phyloP scores from a whole-genome alignment of 345 rosid species.

The Populus tremula region DNA sequence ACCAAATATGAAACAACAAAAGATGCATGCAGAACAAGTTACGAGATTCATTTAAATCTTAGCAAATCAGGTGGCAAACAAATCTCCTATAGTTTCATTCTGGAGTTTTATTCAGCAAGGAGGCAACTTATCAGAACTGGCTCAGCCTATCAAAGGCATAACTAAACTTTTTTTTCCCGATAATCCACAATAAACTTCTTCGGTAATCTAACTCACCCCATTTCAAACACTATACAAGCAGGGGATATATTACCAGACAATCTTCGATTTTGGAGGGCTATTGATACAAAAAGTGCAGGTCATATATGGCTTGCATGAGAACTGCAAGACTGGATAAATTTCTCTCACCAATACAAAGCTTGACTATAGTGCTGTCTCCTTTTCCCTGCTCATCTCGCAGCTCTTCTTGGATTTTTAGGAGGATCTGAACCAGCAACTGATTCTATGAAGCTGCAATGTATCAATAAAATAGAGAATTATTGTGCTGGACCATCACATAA shows the following conservation, averaged over 20 bases:
- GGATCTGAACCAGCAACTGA: constrained; percentile 47
- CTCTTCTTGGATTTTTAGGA: constrained; percentile 26
- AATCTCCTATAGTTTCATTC: background rate
- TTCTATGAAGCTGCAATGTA: constrained; percentile 45
- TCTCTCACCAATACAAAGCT: background rate
- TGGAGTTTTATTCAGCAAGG: background rate
- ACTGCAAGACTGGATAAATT: background rate
- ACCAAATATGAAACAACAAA: background rate
- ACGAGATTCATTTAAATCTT: background rate
- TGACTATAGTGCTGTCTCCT: background rate
- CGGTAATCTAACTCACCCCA: constrained; percentile 27
- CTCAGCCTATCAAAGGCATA: constrained; percentile 1
- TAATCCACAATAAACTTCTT: constrained; percentile 5
- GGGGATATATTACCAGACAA: constrained; percentile 32
- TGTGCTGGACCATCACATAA: background rate
- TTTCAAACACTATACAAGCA: constrained; percentile 8
- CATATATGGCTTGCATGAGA: constrained; percentile 12
- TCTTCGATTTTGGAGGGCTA: constrained; percentile 6
- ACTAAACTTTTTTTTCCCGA: background rate
- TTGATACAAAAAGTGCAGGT: constrained; percentile 9
- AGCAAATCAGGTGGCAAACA: background rate
- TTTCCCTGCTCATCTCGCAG: constrained; percentile 30
- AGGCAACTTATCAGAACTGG: constrained; percentile 26
- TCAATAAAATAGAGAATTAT: background rate
- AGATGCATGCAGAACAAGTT: background rate